Evolutionary conservation across 768 basidiomycete species (phyloP).

Genomic region (Tricholoma matsutake): DNA sequence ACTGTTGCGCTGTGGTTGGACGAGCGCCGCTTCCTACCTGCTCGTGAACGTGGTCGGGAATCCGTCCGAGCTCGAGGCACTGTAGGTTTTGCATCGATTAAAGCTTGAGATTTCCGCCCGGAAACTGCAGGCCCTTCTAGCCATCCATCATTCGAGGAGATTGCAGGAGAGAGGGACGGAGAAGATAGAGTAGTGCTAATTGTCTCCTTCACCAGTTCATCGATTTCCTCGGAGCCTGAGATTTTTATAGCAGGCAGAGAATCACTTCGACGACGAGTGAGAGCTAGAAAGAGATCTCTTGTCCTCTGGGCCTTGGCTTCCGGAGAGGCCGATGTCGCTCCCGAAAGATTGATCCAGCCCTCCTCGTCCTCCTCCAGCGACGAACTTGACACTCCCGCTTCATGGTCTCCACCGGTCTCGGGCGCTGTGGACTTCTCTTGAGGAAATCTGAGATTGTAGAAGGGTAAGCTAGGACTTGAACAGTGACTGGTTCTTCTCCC

Average conservation of each 20-base stretch:
- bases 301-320: constrained; percentile 37
- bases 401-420: constrained; percentile 36
- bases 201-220: constrained; percentile 9
- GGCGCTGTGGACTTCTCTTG: constrained; percentile 36
- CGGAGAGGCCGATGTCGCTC: constrained; percentile 18
- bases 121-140: constrained; percentile 29
- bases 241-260: constrained; percentile 29
- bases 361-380: constrained; percentile 40
- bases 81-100: background rate
- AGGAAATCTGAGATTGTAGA: constrained; percentile 27
- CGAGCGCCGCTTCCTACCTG: constrained; percentile 17
- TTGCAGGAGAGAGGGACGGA: constrained; percentile 25
- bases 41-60: constrained; percentile 12
- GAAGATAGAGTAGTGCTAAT: constrained; percentile 18
- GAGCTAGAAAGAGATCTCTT: constrained; percentile 40
- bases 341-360: constrained; percentile 41
- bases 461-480: constrained; percentile 30
- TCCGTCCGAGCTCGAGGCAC: constrained; percentile 9
- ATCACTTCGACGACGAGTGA: constrained; percentile 39
- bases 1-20: constrained; percentile 12
- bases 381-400: constrained; percentile 25
- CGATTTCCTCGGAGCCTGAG: constrained; percentile 11
- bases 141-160: constrained; percentile 35
- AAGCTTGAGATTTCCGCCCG: constrained; percentile 1
- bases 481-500: constrained; percentile 29